A percentile compares a stretch with the other conserved stretches of the same genome.
These are phyloP conservation scores for Cladosporium colombiae DNA, from an alignment of 2,329 filamentous ascomycete genomes.

Conservation along the genomic window DNA sequence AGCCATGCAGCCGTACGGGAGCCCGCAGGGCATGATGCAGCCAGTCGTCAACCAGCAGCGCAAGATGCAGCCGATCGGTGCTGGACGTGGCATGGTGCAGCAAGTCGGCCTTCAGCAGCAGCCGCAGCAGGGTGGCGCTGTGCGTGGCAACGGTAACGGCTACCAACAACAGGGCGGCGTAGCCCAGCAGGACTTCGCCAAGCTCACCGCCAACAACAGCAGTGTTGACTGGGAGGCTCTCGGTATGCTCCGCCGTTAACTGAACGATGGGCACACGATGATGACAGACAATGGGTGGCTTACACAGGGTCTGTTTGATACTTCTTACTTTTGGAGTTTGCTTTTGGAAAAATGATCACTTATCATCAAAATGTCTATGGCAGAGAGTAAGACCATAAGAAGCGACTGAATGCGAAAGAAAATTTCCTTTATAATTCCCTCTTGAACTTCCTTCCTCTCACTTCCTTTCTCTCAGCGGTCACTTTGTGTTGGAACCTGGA, in stretches of 20 bases:
- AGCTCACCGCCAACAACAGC: neutral
- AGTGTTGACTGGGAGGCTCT: slow-evolving; percentile 14
- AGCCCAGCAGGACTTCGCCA: slow-evolving; percentile 12
- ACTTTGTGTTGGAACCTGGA: neutral
- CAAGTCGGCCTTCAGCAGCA: slow-evolving; percentile 1
- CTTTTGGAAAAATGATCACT: neutral
- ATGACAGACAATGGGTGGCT: neutral
- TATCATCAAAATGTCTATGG: neutral
- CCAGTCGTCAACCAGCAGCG: neutral
- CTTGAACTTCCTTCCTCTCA: neutral
- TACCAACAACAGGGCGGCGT: slow-evolving; percentile 11
- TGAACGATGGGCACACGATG: neutral
- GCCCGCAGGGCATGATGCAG: neutral
- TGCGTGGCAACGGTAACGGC: neutral
- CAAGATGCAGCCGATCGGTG: slow-evolving; percentile 16
- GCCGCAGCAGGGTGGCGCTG: neutral
- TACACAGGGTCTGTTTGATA: neutral
- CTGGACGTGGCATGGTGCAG: neutral
- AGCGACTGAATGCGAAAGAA: neutral
- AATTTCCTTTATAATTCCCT: neutral
- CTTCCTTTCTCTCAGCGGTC: neutral
- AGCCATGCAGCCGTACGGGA: slow-evolving; percentile 9
- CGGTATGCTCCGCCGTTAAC: slow-evolving; percentile 4
- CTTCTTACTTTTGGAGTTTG: neutral
- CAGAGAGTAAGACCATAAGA: slow-evolving; percentile 15